These are phyloP conservation scores for Schizophyllum commune DNA, from an alignment of 1,284 basidiomycete species.

Conservation along the genomic window DNA sequence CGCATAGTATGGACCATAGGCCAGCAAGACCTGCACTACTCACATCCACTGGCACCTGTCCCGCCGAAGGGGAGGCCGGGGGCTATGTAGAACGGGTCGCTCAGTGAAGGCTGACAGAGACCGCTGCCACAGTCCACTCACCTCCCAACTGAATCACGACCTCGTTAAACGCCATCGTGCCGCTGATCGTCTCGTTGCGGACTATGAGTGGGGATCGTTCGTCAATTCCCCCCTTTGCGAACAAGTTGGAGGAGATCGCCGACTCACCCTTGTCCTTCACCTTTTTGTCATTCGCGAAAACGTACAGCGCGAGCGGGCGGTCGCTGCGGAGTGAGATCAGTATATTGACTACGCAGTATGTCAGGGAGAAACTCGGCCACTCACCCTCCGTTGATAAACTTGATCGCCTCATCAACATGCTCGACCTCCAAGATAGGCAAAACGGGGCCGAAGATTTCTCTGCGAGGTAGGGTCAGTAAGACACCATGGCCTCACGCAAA, in stretches of 20 bases:
- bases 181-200: slow-evolving; percentile 60
- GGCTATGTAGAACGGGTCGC: slow-evolving; percentile 32
- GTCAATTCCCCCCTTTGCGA: too few species aligned
- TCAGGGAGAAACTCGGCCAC: slow-evolving; percentile 10
- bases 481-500: too few species aligned
- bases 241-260: not conserved
- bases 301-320: slow-evolving; percentile 71
- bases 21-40: slow-evolving; percentile 16
- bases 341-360: not conserved
- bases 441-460: slow-evolving; percentile 72
- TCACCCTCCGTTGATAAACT: slow-evolving; percentile 56
- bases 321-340: slow-evolving; percentile 34
- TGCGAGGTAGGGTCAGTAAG: slow-evolving; percentile 12
- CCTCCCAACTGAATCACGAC: slow-evolving; percentile 46
- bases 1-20: not conserved
- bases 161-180: slow-evolving; percentile 62
- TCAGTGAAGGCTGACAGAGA: too few species aligned
- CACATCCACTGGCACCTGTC: slow-evolving; percentile 65
- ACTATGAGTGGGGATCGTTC: too few species aligned
- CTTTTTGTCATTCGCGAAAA: slow-evolving; percentile 55
- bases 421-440: slow-evolving; percentile 75
- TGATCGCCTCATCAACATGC: slow-evolving; percentile 64
- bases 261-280: slow-evolving; percentile 54
- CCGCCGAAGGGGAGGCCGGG: slow-evolving; percentile 69
- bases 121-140: slow-evolving; percentile 19